Conservation (phyloP, 306 rosid species). For the Clitoria ternatea region DNA sequence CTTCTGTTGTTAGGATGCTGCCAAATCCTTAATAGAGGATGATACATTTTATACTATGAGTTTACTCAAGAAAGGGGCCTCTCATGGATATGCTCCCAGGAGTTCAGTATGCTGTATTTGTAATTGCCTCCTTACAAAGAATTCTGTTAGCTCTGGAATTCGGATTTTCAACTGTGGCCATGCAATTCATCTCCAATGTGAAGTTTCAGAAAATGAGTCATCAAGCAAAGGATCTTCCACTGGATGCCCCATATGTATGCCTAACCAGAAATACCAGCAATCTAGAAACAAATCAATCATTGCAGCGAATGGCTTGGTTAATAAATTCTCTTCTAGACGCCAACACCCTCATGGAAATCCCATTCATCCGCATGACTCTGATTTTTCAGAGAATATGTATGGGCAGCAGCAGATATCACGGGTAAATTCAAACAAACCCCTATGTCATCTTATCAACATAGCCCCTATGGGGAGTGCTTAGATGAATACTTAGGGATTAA, state of each 20-base stretch:
- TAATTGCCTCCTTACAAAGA: constrained; percentile 59
- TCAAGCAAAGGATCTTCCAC: constrained; percentile 45
- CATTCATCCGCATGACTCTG: constrained; percentile 55
- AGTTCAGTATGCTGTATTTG: constrained; percentile 69
- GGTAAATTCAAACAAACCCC: constrained; percentile 41
- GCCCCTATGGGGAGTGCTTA: no score
- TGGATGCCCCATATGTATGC: constrained; percentile 93
- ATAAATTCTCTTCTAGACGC: constrained; percentile 44
- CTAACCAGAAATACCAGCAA: constrained; percentile 57
- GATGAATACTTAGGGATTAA: no score
- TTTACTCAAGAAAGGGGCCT: constrained; percentile 89
- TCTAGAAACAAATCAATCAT: constrained; percentile 58
- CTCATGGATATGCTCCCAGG: constrained; percentile 90
- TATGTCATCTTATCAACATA: background rate
- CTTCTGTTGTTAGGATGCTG: constrained; percentile 62
- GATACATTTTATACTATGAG: constrained; percentile 91
- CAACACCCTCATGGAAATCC: constrained; percentile 50
- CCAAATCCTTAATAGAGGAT: constrained; percentile 92
- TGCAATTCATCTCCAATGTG: constrained; percentile 87
- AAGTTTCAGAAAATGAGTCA: constrained; percentile 56
- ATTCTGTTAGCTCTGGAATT: constrained; percentile 56
- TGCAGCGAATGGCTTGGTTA: constrained; percentile 56
- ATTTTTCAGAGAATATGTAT: constrained; percentile 48
- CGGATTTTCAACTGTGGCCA: constrained; percentile 92
- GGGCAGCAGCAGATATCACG: constrained; percentile 74